Evolutionary conservation across 257 asterid species (phyloP).

Genomic region (Misopates orontium): DNA sequence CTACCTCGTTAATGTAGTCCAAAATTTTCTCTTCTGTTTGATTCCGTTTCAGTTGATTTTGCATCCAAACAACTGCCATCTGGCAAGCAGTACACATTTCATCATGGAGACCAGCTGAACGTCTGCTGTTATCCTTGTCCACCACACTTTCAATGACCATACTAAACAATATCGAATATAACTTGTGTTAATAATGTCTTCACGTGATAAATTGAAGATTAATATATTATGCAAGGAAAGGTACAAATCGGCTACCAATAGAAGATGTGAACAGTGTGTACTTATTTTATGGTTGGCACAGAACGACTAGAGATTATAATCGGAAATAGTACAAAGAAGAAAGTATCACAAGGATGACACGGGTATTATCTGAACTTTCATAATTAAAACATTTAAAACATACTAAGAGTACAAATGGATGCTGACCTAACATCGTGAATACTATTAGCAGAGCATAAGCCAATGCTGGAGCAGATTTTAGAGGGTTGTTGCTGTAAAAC

Average conservation of each 20-base stretch:
- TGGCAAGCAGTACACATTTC: conserved; percentile 69
- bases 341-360: not conserved
- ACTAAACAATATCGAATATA: conserved; percentile 30
- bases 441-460: conserved; percentile 65
- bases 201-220: not conserved
- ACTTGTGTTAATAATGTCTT: not conserved
- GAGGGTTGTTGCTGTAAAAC: conserved; percentile 52
- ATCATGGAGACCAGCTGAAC: conserved; percentile 38
- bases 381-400: not conserved
- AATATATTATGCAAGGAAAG: too few species aligned
- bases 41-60: conserved; percentile 59
- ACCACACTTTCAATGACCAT: conserved; percentile 82
- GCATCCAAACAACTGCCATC: conserved; percentile 96
- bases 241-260: too few species aligned
- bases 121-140: conserved; percentile 46
- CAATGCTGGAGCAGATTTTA: conserved; percentile 60
- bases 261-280: too few species aligned
- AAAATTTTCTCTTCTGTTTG: conserved; percentile 64
- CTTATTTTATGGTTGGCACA: too few species aligned
- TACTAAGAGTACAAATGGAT: conserved; percentile 18
- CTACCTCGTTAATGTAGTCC: conserved; percentile 71
- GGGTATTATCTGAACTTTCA: not conserved
- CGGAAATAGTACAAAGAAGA: not conserved
- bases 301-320: too few species aligned
- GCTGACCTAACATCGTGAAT: conserved; percentile 57